Evolutionary conservation across 768 basidiomycete species (phyloP).

Genomic region (Psilocybe sp.): DNA sequence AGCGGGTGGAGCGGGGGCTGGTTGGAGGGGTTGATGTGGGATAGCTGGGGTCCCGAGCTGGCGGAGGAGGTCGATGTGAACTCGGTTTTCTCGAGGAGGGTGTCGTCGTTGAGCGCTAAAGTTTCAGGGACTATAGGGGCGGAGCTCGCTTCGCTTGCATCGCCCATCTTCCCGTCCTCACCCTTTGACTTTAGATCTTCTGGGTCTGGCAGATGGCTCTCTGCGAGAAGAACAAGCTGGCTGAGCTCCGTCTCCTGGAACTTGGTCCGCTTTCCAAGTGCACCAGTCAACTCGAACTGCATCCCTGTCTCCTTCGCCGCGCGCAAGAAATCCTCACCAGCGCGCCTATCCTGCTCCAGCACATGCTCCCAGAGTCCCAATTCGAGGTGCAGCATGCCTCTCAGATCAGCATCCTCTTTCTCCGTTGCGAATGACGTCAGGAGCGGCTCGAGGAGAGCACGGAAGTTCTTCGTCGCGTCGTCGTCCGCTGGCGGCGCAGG

Average conservation of each 20-base stretch:
- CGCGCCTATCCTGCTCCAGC: conserved; percentile 71
- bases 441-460: conserved; percentile 41
- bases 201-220: conserved; percentile 55
- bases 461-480: conserved; percentile 12
- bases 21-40: conserved; percentile 74
- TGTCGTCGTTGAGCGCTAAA: conserved; percentile 89
- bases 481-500: conserved; percentile 57
- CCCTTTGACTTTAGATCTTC: conserved; percentile 6
- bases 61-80: conserved; percentile 75
- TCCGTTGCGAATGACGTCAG: conserved; percentile 38
- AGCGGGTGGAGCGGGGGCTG: conserved; percentile 90
- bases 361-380: conserved; percentile 76
- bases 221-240: conserved; percentile 92
- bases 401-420: conserved; percentile 46
- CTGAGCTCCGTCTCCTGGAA: conserved; percentile 84
- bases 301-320: conserved; percentile 78
- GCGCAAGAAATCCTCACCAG: conserved; percentile 72
- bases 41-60: conserved; percentile 43
- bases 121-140: conserved; percentile 63
- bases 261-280: conserved; percentile 90
- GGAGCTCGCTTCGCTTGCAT: conserved; percentile 7
- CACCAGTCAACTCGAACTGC: conserved; percentile 89
- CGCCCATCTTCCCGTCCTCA: conserved; percentile 5
- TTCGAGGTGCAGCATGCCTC: conserved; percentile 69
- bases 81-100: conserved; percentile 88